A percentile compares a stretch with the other conserved stretches of the same genome.
Evolutionary conservation across 768 basidiomycete genomes (phyloP).

Genomic region (Austroboletus eburneus): DNA sequence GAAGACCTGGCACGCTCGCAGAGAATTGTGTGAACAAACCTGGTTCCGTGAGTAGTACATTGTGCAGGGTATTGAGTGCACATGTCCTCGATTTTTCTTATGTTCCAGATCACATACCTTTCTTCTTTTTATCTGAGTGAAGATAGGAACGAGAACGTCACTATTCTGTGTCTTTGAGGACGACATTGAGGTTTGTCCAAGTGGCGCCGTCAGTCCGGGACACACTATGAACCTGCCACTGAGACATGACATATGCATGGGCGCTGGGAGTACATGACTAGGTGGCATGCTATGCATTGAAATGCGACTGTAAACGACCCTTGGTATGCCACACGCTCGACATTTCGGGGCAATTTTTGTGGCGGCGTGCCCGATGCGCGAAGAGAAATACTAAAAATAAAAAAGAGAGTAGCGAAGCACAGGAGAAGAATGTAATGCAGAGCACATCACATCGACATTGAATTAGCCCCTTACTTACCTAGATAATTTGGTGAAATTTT

Average conservation of each 20-base stretch:
- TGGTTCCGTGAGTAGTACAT: slow-evolving; percentile 1
- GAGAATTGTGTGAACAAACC: neutral
- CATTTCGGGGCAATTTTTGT: slow-evolving; percentile 16
- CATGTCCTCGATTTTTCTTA: slow-evolving; percentile 12
- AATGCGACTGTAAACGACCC: no score
- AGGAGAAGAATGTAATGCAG: slow-evolving; percentile 7
- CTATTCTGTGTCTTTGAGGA: slow-evolving; percentile 3
- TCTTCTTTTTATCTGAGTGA: slow-evolving; percentile 11
- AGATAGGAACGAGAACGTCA: no score
- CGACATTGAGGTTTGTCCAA: no score
- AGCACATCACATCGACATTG: neutral
- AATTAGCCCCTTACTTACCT: neutral
- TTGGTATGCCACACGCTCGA: no score
- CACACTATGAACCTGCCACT: slow-evolving; percentile 5
- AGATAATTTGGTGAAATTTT: no score
- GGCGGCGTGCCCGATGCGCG: slow-evolving; percentile 12
- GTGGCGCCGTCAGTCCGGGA: no score
- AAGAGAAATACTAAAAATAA: no score
- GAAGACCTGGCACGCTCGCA: neutral
- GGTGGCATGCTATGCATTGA: slow-evolving; percentile 2
- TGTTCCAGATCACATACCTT: slow-evolving; percentile 10
- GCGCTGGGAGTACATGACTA: neutral
- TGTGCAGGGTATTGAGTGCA: slow-evolving; percentile 6
- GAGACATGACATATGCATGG: neutral
- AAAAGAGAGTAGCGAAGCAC: slow-evolving; percentile 2